Conservation (phyloP, 805 yeast genomes). For the Cephaloascus albidus region DNA sequence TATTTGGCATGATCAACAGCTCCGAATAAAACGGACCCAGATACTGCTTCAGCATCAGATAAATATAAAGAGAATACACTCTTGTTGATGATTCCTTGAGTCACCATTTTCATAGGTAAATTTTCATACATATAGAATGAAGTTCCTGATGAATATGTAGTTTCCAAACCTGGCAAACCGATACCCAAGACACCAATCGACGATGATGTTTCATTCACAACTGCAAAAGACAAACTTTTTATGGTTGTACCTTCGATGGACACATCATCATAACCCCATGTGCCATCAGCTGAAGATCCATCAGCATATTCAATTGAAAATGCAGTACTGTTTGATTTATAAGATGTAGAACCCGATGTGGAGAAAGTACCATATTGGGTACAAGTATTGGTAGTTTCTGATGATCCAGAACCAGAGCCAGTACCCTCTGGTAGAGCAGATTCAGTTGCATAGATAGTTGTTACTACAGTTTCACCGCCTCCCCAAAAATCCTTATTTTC, state of each 20-base stretch:
- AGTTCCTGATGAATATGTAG: conserved; percentile 31
- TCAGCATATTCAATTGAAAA: conserved; percentile 42
- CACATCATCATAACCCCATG: conserved; percentile 59
- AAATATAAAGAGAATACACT: conserved; percentile 57
- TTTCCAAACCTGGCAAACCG: conserved; percentile 62
- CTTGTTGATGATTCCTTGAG: conserved; percentile 45
- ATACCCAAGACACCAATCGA: conserved; percentile 66
- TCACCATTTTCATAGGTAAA: conserved; percentile 52
- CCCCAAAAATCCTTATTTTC: not conserved
- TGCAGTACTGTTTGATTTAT: conserved; percentile 25
- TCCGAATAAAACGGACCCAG: conserved; percentile 62
- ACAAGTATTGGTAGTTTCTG: conserved; percentile 23
- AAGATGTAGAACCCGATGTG: conserved; percentile 26
- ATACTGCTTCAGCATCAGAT: conserved; percentile 25
- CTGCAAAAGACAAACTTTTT: conserved; percentile 55
- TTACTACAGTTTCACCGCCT: not conserved
- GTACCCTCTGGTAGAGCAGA: not conserved
- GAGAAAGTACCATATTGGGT: conserved; percentile 39
- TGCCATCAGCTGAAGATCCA: conserved; percentile 35
- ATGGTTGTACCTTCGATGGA: conserved; percentile 39
- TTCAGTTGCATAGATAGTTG: not conserved
- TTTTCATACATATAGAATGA: conserved; percentile 43
- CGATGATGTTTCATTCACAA: conserved; percentile 59
- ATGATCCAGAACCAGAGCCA: not conserved
- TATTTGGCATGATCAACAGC: conserved; percentile 62